Evolutionary conservation across 73 alveolate species (phyloP), one percentile per base, ranked within the genome.

Genomic region (Paramecium sonneborni): DNA sequence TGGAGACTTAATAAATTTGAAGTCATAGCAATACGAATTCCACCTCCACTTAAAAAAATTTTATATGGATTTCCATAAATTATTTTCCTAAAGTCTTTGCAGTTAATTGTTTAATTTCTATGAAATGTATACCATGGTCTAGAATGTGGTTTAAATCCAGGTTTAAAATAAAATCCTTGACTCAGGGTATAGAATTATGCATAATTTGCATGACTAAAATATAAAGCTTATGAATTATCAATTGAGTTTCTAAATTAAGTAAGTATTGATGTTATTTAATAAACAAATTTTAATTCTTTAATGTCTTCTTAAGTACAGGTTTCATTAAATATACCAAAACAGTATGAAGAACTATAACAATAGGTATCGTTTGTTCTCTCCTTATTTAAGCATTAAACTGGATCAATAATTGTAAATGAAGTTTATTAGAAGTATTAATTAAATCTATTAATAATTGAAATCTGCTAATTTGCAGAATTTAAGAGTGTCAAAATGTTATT

Each of bases 101-200:
- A 14, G 26, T 62, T 62, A n/a, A 14, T 26, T 14, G 44, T 62
- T 32, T 62, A 32, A 62, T 62, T 62, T 26, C 9, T 14, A 26
- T 62, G 84, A 62, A 12, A 30, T 62, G 84, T 30, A 62, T 62
- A 62, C 84, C 84, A 62, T 62, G 84, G 84, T 62, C 84, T 62
- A 11, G 84, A 26, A 28, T 62, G 84, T 6, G 84, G 84, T 32
- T 62, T 62, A 15, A 62, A 62, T 62, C 44, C 84, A 1, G 7
- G 14, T 30, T 26, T 30, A 62, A 62, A 62, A 26, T 62, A 62
- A 32, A 62, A 62, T 23, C 48, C 84, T 62, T 62, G 24, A 30
- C 84, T 62, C 26, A 62, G 20, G 6, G 84, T 62, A 62, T 62
- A 62, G 24, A 62, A 62, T 62, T 62, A 26, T 26, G 84, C 84